These are phyloP conservation scores for Rhizoclosmatium globosum DNA, from an alignment of 192 early-diverging fungal genomes.

Conservation along the genomic window DNA sequence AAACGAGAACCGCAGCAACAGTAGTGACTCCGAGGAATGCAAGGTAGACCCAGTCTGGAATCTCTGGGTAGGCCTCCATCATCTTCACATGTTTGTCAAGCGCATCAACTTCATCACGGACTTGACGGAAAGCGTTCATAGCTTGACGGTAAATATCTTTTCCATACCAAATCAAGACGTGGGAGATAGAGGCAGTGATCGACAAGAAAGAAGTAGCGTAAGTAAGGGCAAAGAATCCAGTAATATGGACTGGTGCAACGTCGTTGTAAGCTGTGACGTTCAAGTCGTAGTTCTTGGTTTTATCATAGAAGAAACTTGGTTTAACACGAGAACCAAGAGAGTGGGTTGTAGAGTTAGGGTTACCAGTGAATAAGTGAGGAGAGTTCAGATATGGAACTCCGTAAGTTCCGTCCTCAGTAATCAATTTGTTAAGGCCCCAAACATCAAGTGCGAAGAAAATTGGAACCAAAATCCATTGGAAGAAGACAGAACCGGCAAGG, in stretches of 20 bases:
- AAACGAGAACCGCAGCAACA: background rate
- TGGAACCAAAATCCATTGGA: too few relatives aligned
- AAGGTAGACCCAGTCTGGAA: constrained; percentile 67
- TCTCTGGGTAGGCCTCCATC: constrained; percentile 44
- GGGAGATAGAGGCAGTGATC: constrained; percentile 61
- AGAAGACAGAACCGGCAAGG: constrained; percentile 7
- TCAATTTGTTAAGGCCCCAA: background rate
- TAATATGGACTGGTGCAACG: constrained; percentile 28
- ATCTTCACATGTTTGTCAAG: too few relatives aligned
- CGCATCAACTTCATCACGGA: too few relatives aligned
- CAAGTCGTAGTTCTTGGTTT: too few relatives aligned
- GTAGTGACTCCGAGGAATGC: constrained; percentile 48
- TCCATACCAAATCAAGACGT: constrained; percentile 60
- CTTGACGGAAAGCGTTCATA: too few relatives aligned
- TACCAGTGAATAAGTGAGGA: constrained; percentile 15
- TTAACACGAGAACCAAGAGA: constrained; percentile 9
- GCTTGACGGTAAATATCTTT: too few relatives aligned
- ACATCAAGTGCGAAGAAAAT: background rate
- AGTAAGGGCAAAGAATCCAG: constrained; percentile 33
- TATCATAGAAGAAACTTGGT: constrained; percentile 27
- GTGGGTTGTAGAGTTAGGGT: constrained; percentile 18
- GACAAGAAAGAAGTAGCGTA: constrained; percentile 51
- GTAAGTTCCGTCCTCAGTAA: background rate
- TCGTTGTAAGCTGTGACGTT: constrained; percentile 40
- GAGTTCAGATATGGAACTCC: constrained; percentile 6